Conservation (phyloP, 1,284 basidiomycete genomes). For the Marasmius sp. region DNA sequence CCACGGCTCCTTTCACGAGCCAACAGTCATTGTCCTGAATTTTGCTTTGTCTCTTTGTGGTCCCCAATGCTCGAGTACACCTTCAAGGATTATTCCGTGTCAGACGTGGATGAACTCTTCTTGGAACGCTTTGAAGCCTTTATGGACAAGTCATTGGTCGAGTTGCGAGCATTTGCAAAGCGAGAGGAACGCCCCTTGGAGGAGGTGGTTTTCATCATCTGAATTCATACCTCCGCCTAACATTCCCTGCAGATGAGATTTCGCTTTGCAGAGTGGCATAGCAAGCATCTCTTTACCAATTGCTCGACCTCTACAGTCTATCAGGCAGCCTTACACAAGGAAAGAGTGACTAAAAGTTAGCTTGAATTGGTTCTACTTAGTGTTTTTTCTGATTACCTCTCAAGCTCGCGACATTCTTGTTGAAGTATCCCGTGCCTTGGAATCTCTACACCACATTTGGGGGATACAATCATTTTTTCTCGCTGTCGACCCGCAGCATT, state of each 20-base stretch:
- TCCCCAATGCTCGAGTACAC: not conserved
- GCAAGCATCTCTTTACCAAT: constrained; percentile 45
- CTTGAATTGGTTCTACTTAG: not conserved
- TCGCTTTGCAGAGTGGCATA: constrained; percentile 57
- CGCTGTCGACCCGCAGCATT: constrained; percentile 51
- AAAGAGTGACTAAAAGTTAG: constrained; percentile 6
- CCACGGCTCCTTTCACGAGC: no score
- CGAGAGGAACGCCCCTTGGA: constrained; percentile 58
- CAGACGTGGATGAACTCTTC: constrained; percentile 44
- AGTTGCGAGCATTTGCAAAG: constrained; percentile 57
- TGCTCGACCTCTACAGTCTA: not conserved
- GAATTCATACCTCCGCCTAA: not conserved
- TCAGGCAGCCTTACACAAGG: not conserved
- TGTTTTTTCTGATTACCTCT: not conserved
- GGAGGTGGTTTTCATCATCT: constrained; percentile 38
- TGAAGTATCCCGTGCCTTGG: constrained; percentile 48
- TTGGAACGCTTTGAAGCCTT: constrained; percentile 61
- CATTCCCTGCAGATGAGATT: constrained; percentile 43
- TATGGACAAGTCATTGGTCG: constrained; percentile 54
- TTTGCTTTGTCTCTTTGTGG: not conserved
- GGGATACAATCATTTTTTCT: constrained; percentile 62
- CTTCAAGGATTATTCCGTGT: not conserved
- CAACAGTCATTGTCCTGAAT: no score
- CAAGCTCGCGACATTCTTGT: constrained; percentile 47
- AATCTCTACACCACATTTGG: constrained; percentile 45